Percentiles rank a stretch among this genome's conserved stretches.
These are phyloP conservation scores for Boletales sp. DNA, from an alignment of 768 basidiomycete species.

Conservation along the genomic window DNA sequence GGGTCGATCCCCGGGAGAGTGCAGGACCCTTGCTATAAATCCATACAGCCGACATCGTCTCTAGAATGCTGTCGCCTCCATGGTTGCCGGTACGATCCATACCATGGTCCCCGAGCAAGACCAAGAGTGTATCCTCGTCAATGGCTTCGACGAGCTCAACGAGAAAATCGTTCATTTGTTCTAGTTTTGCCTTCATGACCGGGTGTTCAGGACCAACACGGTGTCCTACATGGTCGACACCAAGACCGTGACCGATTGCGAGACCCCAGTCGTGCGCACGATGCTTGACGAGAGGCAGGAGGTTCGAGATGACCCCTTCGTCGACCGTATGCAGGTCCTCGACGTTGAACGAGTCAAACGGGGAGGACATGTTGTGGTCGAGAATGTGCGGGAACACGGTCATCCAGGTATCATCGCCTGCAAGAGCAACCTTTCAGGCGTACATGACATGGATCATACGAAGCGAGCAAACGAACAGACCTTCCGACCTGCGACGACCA, in stretches of 20 bases:
- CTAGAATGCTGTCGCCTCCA: conserved; percentile 83
- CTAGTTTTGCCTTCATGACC: conserved; percentile 79
- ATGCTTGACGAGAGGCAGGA: conserved; percentile 73
- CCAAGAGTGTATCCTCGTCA: conserved; percentile 85
- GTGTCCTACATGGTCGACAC: conserved; percentile 96
- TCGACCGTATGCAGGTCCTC: conserved; percentile 98
- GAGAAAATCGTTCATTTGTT: conserved; percentile 85
- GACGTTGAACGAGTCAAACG: conserved; percentile 97
- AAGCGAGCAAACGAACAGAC: conserved; percentile 32
- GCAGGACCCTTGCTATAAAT: conserved; percentile 77
- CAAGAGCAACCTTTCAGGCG: conserved; percentile 65
- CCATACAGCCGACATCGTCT: conserved; percentile 87
- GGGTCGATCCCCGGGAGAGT: conserved; percentile 35
- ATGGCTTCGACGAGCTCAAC: conserved; percentile 64
- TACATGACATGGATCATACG: conserved; percentile 1
- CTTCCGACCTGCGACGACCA: conserved; percentile 54
- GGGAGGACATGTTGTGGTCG: conserved; percentile 65
- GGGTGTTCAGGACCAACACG: conserved; percentile 87
- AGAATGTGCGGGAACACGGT: conserved; percentile 81
- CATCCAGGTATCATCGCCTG: conserved; percentile 98
- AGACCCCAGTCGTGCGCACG: conserved; percentile 69
- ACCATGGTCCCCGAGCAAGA: conserved; percentile 94
- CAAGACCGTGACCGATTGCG: conserved; percentile 88
- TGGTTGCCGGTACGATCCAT: conserved; percentile 96
- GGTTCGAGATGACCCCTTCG: conserved; percentile 77